A percentile compares a stretch with the other conserved stretches of the same genome.
Evolutionary conservation across 1,139 yeast genomes (phyloP).

Genomic region (Yamadazyma siamensis): DNA sequence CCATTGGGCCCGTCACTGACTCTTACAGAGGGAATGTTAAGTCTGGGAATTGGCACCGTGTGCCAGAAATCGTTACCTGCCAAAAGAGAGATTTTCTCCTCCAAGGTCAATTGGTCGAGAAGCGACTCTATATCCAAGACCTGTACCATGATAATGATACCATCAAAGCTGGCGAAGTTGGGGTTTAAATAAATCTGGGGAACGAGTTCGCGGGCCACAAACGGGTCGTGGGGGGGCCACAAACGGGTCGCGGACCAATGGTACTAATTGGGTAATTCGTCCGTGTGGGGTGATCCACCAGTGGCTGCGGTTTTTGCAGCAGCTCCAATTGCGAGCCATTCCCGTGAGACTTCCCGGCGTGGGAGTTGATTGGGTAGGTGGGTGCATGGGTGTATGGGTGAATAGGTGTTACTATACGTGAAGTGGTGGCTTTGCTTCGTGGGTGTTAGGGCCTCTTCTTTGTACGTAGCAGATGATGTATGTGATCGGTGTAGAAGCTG

Average conservation of each 20-base stretch:
- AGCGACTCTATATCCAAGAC: constrained; percentile 43
- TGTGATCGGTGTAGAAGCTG: no score
- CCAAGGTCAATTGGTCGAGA: constrained; percentile 38
- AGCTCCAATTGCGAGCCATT: no score
- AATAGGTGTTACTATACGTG: no score
- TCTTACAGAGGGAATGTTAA: constrained; percentile 32
- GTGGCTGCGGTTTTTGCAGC: no score
- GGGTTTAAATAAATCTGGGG: neutral
- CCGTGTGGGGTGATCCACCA: no score
- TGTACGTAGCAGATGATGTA: no score
- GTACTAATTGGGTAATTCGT: neutral
- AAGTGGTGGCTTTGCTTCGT: no score
- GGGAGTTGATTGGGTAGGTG: no score
- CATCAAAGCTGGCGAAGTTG: constrained; percentile 1
- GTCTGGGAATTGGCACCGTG: constrained; percentile 46
- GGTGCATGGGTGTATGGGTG: no score
- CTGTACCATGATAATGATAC: constrained; percentile 4
- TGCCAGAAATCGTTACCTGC: constrained; percentile 58
- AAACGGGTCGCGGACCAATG: neutral
- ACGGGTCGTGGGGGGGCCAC: neutral
- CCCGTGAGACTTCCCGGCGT: no score
- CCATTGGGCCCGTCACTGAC: constrained; percentile 40
- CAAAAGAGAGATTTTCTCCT: constrained; percentile 47
- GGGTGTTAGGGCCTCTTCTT: no score
- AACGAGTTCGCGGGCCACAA: neutral